Conservation (phyloP, 768 basidiomycete genomes). For the Favolaschia claudopus region DNA sequence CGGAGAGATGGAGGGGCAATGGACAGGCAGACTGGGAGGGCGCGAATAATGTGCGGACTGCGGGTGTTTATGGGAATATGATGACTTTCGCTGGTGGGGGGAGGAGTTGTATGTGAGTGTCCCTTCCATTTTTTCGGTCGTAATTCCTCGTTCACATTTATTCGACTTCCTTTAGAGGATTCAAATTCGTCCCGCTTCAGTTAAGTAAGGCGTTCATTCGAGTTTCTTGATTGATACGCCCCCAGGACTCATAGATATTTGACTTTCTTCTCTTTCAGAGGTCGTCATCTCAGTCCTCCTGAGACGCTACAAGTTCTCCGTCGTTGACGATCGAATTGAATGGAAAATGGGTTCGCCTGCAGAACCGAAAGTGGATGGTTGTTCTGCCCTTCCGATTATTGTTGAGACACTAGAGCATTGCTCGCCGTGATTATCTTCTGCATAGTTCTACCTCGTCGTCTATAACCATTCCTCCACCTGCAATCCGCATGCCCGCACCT, state of each 20-base stretch:
- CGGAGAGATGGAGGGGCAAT: constrained; percentile 10
- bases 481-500: too few species aligned
- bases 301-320: not conserved
- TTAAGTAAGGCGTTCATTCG: not conserved
- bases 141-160: too few species aligned
- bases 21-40: constrained; percentile 8
- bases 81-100: constrained; percentile 19
- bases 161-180: constrained; percentile 5
- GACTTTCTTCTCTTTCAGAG: not conserved
- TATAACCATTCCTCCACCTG: too few species aligned
- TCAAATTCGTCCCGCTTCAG: constrained; percentile 17
- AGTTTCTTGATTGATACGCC: not conserved
- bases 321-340: not conserved
- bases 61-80: constrained; percentile 16
- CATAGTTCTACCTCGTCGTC: too few species aligned
- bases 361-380: not conserved
- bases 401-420: not conserved
- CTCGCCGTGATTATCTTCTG: too few species aligned
- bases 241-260: not conserved
- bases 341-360: constrained; percentile 6
- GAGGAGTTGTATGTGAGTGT: constrained; percentile 19
- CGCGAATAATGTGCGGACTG: constrained; percentile 4
- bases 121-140: too few species aligned
- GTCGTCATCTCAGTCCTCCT: not conserved
- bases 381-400: constrained; percentile 8